Conservation (phyloP, 179 eudicot genomes). For the Gypsophila paniculata region DNA sequence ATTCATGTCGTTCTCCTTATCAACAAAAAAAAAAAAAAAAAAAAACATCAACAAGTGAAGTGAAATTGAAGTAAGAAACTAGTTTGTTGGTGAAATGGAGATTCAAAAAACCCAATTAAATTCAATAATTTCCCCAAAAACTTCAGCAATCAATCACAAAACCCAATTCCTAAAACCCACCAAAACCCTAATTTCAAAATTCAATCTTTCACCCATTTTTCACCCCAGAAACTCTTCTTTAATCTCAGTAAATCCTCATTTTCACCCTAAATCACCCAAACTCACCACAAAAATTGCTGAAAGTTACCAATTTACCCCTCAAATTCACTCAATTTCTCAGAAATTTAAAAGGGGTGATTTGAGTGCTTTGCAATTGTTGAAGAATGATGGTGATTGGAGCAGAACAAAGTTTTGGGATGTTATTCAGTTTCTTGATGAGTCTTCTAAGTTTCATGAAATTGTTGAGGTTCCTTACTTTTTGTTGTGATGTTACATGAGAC, state of each 20-base stretch:
- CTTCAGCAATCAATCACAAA: conserved; percentile 1
- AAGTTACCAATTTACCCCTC: not conserved
- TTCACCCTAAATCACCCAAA: not conserved
- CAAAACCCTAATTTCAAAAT: conserved; percentile 7
- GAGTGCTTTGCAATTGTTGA: conserved; percentile 28
- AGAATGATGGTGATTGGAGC: conserved; percentile 41
- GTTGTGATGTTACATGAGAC: too few relatives aligned
- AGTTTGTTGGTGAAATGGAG: too few relatives aligned
- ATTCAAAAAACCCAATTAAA: conserved; percentile 8
- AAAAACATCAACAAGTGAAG: too few relatives aligned
- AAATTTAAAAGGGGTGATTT: conserved; percentile 15
- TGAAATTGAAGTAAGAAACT: too few relatives aligned
- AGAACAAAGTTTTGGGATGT: conserved; percentile 37
- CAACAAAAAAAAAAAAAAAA: too few relatives aligned
- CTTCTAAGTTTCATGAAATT: conserved; percentile 26
- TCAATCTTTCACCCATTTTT: not conserved
- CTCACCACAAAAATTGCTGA: not conserved
- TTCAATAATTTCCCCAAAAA: not conserved
- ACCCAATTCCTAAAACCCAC: conserved; percentile 3
- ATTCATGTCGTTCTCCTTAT: too few relatives aligned
- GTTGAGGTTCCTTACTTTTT: conserved; percentile 3
- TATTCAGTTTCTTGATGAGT: conserved; percentile 28
- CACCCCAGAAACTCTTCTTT: not conserved
- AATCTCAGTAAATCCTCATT: not conserved
- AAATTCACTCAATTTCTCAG: not conserved